phyloP scores from a whole-genome alignment of 768 basidiomycete genomes.

The Suillus brevipes region DNA sequence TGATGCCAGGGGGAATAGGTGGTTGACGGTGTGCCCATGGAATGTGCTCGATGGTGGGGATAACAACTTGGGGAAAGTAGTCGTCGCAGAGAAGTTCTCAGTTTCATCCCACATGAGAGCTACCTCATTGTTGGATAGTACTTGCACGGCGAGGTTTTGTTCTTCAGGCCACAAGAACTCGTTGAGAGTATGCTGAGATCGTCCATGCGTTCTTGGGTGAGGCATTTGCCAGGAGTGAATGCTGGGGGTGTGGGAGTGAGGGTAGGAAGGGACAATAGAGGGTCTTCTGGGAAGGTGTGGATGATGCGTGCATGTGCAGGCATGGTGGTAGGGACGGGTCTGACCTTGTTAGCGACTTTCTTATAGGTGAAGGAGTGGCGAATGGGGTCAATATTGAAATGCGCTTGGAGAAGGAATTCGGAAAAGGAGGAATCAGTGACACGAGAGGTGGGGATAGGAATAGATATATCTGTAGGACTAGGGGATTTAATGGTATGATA shows the following conservation, averaged over 20 bases:
- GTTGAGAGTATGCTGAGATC: neutral
- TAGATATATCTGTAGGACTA: no score
- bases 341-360: slow-evolving; percentile 26
- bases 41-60: slow-evolving; percentile 36
- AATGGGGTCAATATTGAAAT: neutral
- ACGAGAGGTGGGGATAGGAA: neutral
- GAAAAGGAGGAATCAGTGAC: neutral
- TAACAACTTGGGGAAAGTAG: slow-evolving; percentile 34
- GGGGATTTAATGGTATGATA: no score
- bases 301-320: slow-evolving; percentile 36
- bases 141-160: slow-evolving; percentile 11
- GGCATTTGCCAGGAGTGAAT: neutral
- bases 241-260: slow-evolving; percentile 22
- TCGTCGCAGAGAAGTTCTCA: slow-evolving; percentile 34
- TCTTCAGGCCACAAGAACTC: slow-evolving; percentile 12
- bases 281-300: slow-evolving; percentile 32
- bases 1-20: no score
- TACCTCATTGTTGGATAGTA: slow-evolving; percentile 31
- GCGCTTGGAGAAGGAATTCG: neutral
- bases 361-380: slow-evolving; percentile 27
- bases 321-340: neutral
- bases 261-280: slow-evolving; percentile 5
- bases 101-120: slow-evolving; percentile 41
- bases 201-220: neutral
- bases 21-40: slow-evolving; percentile 22